Evolutionary conservation across 345 rosid genomes (phyloP), one percentile per base, ranked within the genome.

Genomic region (Corchorus olitorius): DNA sequence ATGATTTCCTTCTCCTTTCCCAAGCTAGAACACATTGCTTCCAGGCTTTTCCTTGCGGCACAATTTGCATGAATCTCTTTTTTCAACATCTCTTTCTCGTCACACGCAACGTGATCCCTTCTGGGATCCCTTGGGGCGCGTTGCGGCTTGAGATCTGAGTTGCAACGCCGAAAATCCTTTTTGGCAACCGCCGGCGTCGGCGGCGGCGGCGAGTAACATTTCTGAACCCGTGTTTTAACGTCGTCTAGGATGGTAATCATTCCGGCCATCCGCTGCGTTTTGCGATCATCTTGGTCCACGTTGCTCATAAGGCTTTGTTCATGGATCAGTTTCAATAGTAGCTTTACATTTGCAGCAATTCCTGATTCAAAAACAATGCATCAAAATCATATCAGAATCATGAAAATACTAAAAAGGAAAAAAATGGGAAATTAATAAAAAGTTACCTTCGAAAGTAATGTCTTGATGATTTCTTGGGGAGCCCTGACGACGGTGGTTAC

Each of bases 1-100:
- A 94, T 94, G 27, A 92, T 89, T 59, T 87, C 92, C 86, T 88
- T 94, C 82, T 94, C 98, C 58, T 89, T 88, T 34, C 98, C 98
- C 79, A 94, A 78, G 89, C 98, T 88, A 8, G 92, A 87, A 75
- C 97, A 90, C 91, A 94, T 83, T 55, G 90, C 81, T 67, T 90
- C 97, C 0, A 92, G 90, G 89, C 91, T 91, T 84, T 88, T 94
- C 79, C 86, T 78, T 2, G 95, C 92, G 0, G 85, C 82, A 78
- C 89, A 50, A 71, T 91, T 87, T 33, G 88, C 85, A 53, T 62
- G 84, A 10, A 93, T 81, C 76, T 88, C 87, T 77, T 60, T 90
- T 79, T 88, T 89, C 48, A 90, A 45, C 80, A 72, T 86, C 15
- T 90, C 92, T 54, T 77, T 80, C 46, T 90, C 91, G 13, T 86